Evolutionary conservation across 208 protist genomes (phyloP).

Genomic region (Balamuthia mandrillaris): DNA sequence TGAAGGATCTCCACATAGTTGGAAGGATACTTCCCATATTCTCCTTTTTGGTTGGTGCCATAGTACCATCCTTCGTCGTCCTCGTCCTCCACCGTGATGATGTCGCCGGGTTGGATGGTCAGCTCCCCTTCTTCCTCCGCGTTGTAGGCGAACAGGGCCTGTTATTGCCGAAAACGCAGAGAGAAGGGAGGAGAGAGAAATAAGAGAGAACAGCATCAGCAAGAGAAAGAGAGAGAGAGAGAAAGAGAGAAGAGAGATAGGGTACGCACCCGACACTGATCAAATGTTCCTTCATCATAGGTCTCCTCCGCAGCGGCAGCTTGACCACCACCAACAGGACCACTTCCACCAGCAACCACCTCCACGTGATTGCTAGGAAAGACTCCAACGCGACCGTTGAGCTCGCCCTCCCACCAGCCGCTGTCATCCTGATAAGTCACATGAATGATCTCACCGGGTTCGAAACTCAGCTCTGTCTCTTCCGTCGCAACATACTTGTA

Average conservation of each 20-base stretch:
- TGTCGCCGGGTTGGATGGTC: not conserved
- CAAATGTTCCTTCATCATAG: too few species aligned
- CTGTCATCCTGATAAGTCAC: slow-evolving; percentile 31
- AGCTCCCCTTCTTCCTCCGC: slow-evolving; percentile 3
- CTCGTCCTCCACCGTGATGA: slow-evolving; percentile 6
- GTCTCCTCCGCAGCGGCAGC: too few species aligned
- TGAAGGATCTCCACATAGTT: slow-evolving; percentile 18
- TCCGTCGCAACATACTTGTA: not conserved
- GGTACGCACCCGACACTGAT: not conserved
- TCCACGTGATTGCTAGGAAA: slow-evolving; percentile 21
- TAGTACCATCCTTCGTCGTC: slow-evolving; percentile 34
- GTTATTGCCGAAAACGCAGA: too few species aligned
- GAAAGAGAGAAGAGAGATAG: not conserved
- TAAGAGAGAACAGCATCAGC: not conserved
- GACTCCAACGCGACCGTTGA: slow-evolving; percentile 5
- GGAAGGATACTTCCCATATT: slow-evolving; percentile 10
- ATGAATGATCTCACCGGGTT: slow-evolving; percentile 47
- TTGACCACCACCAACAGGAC: not conserved
- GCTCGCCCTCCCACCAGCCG: slow-evolving; percentile 31
- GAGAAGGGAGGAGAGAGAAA: too few species aligned
- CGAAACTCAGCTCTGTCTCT: not conserved
- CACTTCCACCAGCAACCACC: not conserved
- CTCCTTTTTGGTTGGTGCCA: not conserved
- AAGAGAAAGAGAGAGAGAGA: not conserved
- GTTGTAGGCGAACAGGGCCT: slow-evolving; percentile 8